These are phyloP conservation scores for Alternaria novae-zelandiae DNA, from an alignment of 2,329 filamentous ascomycete genomes.

Conservation along the genomic window DNA sequence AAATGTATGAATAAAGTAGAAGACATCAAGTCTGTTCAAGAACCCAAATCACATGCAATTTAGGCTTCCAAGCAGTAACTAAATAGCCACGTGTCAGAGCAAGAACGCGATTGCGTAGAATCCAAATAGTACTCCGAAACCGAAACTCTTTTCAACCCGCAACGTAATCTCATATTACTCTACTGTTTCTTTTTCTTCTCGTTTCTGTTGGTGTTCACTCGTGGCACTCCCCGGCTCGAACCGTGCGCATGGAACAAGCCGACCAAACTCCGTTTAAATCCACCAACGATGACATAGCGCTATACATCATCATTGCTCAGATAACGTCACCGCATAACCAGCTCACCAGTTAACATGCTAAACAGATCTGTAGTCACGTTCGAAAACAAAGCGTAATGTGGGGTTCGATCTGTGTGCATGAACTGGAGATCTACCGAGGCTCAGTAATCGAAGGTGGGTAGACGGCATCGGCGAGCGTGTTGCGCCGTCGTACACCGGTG, in stretches of 20 bases:
- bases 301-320: conserved; percentile 2
- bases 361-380: background rate
- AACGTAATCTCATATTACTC: background rate
- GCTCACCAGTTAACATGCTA: background rate
- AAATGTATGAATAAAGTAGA: background rate
- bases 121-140: background rate
- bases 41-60: background rate
- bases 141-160: background rate
- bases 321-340: background rate
- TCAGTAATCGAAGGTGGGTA: background rate
- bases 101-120: background rate
- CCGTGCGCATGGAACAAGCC: background rate
- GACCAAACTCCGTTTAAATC: conserved; percentile 1
- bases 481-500: background rate
- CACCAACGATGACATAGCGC: conserved; percentile 1
- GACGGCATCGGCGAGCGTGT: background rate
- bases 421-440: background rate
- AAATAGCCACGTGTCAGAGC: background rate
- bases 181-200: background rate
- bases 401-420: background rate
- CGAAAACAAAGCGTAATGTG: background rate
- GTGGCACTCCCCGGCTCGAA: background rate
- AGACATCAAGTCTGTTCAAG: background rate
- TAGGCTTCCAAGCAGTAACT: background rate
- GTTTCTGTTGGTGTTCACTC: background rate